Evolutionary conservation across 225 moss, liverwort and hornwort species (phyloP).

Genomic region (Antitrichia curtipendula): DNA sequence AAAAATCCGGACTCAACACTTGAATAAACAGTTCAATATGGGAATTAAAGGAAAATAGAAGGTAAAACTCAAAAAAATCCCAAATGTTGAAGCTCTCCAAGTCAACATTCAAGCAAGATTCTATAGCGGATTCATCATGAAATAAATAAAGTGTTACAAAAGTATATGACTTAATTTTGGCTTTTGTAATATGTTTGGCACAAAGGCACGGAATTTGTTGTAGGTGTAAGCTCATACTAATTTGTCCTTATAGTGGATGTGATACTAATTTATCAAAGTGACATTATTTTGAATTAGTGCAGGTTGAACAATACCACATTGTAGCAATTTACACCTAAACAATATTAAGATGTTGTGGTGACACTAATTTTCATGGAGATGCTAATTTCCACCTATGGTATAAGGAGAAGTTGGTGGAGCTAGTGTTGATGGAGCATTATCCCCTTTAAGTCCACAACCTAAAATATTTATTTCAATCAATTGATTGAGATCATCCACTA

Average conservation of each 20-base stretch:
- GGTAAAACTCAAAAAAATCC: neutral
- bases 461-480: neutral
- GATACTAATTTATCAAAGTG: neutral
- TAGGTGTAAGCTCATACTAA: neutral
- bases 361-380: too few relatives aligned
- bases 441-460: neutral
- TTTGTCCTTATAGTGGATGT: neutral
- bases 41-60: neutral
- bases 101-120: neutral
- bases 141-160: neutral
- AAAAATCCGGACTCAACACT: too few relatives aligned
- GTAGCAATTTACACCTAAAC: too few relatives aligned
- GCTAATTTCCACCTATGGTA: neutral
- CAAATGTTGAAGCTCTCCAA: accelerated
- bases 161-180: neutral
- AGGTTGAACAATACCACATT: neutral
- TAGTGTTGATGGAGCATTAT: neutral
- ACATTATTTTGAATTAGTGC: neutral
- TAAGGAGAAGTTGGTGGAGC: accelerated
- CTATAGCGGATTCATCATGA: accelerated
- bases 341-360: neutral
- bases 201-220: neutral
- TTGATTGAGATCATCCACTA: accelerated
- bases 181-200: neutral
- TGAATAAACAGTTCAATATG: neutral